Evolutionary conservation across 192 early-diverging fungal species (phyloP), one percentile per base, ranked within the genome.

Genomic region (Podila epigama): DNA sequence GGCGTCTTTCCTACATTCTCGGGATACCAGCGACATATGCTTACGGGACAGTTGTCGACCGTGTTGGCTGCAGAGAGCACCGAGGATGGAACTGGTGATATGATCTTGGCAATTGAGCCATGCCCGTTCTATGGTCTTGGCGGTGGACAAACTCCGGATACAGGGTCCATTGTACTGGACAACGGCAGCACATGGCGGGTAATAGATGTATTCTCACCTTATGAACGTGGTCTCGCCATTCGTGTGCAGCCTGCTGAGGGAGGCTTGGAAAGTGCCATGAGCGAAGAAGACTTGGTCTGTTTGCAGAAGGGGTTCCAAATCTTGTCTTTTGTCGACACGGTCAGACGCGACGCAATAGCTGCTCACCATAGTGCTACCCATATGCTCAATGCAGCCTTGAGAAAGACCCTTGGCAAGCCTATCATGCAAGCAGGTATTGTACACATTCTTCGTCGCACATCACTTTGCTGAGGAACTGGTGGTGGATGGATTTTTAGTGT

Each of bases 111-210:
- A 0, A 82, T 89, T 34, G 82, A 86, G 60, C 86, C 84, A 0
- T 87, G 86, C 58, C 88, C 88, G 1, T 89, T 89, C 58, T 89
- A 89, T 50, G 86, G 86, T 0, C 67, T 85, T 4, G 88, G 88
- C 32, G 88, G 88, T 58, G 88, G 88, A 9, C 88, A 89, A 55
- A 81, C 75, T 25, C 67, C 86, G 28, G 88, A 89, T 53, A 39
- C 58, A 0, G 88, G 88, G 2, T 44, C 32, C 0, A 57, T 89
- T 4, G 65, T 57, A 6, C 35, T 85, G 10, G 71, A 68, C 1
- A 83, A 79, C 39, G 80, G 81, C 12, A 77, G 69, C 16, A 71
- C 68, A 36, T 82, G 82, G 82, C 29, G 64, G 5, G 85, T 89
- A 0, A 54, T 68, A 0, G 84, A 89, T 44, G 84, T 87, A 0